These are phyloP conservation scores for Pestalotiopsis sp. DNA, from an alignment of 2,329 filamentous ascomycete species.

Conservation along the genomic window DNA sequence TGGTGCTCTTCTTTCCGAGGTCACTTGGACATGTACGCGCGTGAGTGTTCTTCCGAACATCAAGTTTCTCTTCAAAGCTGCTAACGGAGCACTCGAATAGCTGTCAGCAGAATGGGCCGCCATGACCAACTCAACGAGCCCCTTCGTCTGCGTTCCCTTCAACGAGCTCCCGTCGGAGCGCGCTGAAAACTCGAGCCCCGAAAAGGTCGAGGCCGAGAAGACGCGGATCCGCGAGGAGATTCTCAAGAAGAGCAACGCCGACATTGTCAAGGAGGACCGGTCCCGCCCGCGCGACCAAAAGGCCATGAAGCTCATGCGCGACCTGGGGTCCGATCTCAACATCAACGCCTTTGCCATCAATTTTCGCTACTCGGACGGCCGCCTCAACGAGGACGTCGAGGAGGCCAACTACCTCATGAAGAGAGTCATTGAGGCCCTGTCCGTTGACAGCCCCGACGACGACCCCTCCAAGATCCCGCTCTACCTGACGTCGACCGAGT, in stretches of 20 bases:
- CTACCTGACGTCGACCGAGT: constrained; percentile 48
- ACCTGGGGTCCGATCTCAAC: constrained; percentile 48
- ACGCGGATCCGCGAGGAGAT: constrained; percentile 41
- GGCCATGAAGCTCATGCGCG: constrained; percentile 40
- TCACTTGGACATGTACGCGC: constrained; percentile 44
- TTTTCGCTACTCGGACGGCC: constrained; percentile 41
- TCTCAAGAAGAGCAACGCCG: constrained; percentile 37
- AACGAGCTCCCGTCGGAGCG: constrained; percentile 43
- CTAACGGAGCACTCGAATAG: constrained; percentile 19
- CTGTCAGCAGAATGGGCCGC: constrained; percentile 44
- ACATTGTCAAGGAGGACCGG: constrained; percentile 35
- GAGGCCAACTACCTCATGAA: constrained; percentile 53
- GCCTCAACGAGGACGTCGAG: constrained; percentile 45
- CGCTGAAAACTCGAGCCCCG: constrained; percentile 21
- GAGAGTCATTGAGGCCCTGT: constrained; percentile 43
- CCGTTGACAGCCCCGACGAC: constrained; percentile 41
- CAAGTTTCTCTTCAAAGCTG: too few relatives aligned
- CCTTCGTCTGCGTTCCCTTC: constrained; percentile 45
- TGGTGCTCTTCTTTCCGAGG: constrained; percentile 44
- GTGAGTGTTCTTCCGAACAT: constrained; percentile 23
- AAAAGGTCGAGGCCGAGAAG: constrained; percentile 39
- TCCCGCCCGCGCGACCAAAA: constrained; percentile 29
- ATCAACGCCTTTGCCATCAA: constrained; percentile 50
- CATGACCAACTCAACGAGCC: constrained; percentile 34
- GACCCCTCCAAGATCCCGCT: constrained; percentile 43